Evolutionary conservation across 345 rosid species (phyloP), one percentile per base, ranked within the genome.

Genomic region (Populus alba): DNA sequence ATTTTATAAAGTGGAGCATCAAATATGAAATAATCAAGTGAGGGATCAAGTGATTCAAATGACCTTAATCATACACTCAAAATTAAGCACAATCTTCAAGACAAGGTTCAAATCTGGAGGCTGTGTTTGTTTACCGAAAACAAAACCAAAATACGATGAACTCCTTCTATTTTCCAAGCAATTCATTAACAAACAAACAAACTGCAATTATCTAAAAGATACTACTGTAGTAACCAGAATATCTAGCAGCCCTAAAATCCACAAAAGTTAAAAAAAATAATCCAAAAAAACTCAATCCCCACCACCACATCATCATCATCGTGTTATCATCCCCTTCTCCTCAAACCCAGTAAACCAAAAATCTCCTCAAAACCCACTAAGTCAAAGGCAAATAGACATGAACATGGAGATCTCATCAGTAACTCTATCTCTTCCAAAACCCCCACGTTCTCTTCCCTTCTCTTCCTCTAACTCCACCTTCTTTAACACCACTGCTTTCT

Each of bases 401-500:
- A 65, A 63, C 82, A 95, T 95, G 96, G 91, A 88, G 89, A 86
- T 92, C 80, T 88, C 88, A 25, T 84, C 88, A 68, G 79, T 86
- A 57, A 79, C 89, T 63, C 89, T 88, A n/a, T 84, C 90, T 38
- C 68, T 71, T 53, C 45, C 87, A 20, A 84, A 81, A 53, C 76
- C 79, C 17, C 82, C 85, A 0, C 57, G 83, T 70, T 77, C 83
- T 25, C 80, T 85, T 2, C 83, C 87, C 45, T 61, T 86, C 68
- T 88, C 94, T 47, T 90, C 97, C 39, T 88, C 91, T 70, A 82
- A 73, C 65, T 90, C 98, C 67, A 18, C 85, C 81, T 86, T 88
- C 77, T 77, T 86, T 66, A 66, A 81, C 82, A 66, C 77, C 69
- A 15, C 51, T 29, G 75, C 83, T 66, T 74, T 71, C 38, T 68